Evolutionary conservation across 768 basidiomycete genomes (phyloP).

Genomic region (Pholiota conissans): DNA sequence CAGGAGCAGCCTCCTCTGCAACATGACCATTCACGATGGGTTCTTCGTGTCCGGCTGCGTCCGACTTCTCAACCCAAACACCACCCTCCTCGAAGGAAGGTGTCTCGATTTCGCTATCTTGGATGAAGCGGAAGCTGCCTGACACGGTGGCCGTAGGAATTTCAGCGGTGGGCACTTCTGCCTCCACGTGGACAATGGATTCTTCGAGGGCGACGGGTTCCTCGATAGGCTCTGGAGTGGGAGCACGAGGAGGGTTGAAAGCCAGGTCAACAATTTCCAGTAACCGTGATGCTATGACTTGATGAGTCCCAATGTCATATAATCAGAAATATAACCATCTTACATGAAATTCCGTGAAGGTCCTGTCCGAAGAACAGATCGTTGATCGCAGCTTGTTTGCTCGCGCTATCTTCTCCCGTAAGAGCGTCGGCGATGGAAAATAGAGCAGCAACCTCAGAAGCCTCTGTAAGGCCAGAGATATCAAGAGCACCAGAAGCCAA

Average conservation of each 20-base stretch:
- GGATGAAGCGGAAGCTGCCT: conserved; percentile 76
- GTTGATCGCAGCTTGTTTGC: conserved; percentile 49
- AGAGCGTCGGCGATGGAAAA: conserved; percentile 53
- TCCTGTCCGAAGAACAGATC: conserved; percentile 63
- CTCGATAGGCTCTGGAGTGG: conserved; percentile 35
- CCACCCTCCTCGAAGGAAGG: conserved; percentile 48
- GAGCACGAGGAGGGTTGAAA: conserved; percentile 48
- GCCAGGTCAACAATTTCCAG: conserved; percentile 55
- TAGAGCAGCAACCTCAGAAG: conserved; percentile 55
- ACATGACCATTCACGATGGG: conserved; percentile 32
- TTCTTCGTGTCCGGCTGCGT: conserved; percentile 32
- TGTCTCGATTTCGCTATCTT: conserved; percentile 74
- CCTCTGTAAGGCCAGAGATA: conserved; percentile 40
- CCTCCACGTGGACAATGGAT: conserved; percentile 23
- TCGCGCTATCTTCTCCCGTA: conserved; percentile 52
- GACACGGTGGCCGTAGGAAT: conserved; percentile 41
- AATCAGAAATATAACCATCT: conserved; percentile 1
- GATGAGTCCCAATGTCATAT: no score
- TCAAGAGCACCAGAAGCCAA: conserved; percentile 46
- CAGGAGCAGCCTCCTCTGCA: conserved; percentile 17
- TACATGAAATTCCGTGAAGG: conserved; percentile 65
- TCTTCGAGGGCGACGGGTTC: conserved; percentile 20
- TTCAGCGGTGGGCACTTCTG: conserved; percentile 37
- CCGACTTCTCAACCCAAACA: conserved; percentile 58
- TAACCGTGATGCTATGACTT: conserved; percentile 54